Conservation (phyloP, 257 asterid genomes). For the Jaltomata sinuosa region DNA sequence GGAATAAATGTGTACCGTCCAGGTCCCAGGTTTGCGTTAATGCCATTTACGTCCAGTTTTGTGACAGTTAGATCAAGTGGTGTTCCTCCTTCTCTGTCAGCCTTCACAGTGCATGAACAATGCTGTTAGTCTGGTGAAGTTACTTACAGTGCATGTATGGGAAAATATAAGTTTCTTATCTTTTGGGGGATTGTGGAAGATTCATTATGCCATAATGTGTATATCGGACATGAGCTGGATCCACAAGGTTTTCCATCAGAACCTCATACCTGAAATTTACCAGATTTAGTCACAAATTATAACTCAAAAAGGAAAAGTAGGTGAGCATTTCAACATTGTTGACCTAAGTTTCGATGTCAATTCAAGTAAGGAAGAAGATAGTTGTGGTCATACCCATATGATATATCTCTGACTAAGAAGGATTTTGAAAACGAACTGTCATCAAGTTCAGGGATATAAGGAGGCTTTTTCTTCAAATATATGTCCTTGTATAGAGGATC, state of each 20-base stretch:
- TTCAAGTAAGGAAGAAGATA: neutral
- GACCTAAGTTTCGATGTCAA: neutral
- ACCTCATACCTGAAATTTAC: conserved; percentile 61
- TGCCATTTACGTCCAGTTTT: conserved; percentile 38
- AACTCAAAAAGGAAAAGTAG: neutral
- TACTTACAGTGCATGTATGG: neutral
- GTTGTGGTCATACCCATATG: conserved; percentile 47
- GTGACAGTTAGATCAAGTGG: conserved; percentile 49
- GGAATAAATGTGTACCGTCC: conserved; percentile 46
- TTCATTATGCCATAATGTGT: conserved; percentile 85
- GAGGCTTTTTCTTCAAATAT: conserved; percentile 51
- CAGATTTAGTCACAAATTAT: neutral
- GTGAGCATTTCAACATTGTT: neutral
- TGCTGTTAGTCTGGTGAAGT: conserved; percentile 24
- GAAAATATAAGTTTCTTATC: conserved; percentile 44
- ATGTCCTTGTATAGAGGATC: conserved; percentile 59
- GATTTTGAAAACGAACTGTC: conserved; percentile 55
- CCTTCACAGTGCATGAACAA: conserved; percentile 56
- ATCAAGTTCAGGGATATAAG: conserved; percentile 75
- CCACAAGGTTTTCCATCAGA: conserved; percentile 89
- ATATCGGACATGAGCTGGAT: conserved; percentile 91
- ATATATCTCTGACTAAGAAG: conserved; percentile 63
- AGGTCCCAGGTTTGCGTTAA: conserved; percentile 33
- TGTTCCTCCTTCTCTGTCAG: conserved; percentile 74
- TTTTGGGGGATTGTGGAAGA: conserved; percentile 40